Evolutionary conservation across 371 early-diverging fungal genomes (phyloP), one percentile per base, ranked within the genome.

Genomic region (Mucor racemosus): DNA sequence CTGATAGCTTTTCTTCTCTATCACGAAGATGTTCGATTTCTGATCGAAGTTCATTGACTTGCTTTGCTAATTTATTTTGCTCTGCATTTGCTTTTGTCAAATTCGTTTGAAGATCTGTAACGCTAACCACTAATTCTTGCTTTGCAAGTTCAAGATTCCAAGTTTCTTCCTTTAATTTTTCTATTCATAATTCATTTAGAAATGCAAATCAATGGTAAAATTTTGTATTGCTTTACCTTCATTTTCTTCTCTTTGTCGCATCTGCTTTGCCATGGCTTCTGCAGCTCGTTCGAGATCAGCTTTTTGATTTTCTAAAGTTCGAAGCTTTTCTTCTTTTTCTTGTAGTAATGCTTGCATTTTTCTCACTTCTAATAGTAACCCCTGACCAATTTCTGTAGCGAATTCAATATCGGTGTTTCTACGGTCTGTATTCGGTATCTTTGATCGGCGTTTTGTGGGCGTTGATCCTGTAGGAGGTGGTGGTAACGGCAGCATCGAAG

Each of bases 11-110:
- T 36, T 84, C 86, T 53, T 92, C 90, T 68, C 84, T 79, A 64
- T 86, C 90, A 44, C 88, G 86, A 48, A 91, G 78, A 15, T 84
- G 79, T 36, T 89, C 89, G 19, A 87, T 76, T 63, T 91, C 88
- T 62, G 89, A 75, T 21, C 82, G 81, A 5, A 90, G 75, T 1
- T 72, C 64, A 31, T 79, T 68, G 7, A 90, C 77, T 21, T 86
- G 82, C 26, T 83, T 86, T 60, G 81, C 78, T 34, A 88, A 73
- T 65, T 81, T 86, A 60, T 84, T 84, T 56, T 87, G 87, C 61
- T 88, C 89, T 36, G 76, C 80, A 26, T 66, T 78, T 17, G 83
- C 77, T 69, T 86, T 88, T 41, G 72, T 82, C 39, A 85, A 71
- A 61, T 80, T 82, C 19, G 78, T 71, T 61, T 89, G 87, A 59